Conservation (phyloP, 163 green algal species). For the Scenedesmus sp. region DNA sequence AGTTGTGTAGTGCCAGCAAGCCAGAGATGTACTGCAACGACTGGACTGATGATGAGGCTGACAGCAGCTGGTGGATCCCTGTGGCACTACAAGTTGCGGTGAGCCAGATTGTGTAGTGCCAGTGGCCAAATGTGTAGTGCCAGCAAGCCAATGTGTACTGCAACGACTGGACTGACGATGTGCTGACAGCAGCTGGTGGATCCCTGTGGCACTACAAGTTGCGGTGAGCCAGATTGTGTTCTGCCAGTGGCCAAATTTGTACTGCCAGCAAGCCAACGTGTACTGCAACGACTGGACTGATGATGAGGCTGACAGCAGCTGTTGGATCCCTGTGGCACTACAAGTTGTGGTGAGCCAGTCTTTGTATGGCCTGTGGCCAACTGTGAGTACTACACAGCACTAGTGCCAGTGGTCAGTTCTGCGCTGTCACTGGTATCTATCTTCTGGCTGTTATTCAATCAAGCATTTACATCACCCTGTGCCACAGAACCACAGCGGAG, state of each 20-base stretch:
- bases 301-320: slow-evolving; percentile 27
- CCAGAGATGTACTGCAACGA: slow-evolving; percentile 49
- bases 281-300: not conserved
- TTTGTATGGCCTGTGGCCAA: no score
- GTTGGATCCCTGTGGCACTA: slow-evolving; percentile 19
- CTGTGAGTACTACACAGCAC: no score
- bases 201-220: not conserved
- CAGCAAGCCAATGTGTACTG: not conserved
- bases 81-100: slow-evolving; percentile 20
- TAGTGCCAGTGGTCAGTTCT: no score
- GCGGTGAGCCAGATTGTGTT: not conserved
- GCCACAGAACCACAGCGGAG: no score
- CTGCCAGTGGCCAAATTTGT: no score
- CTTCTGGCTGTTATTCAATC: no score
- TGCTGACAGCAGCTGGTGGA: slow-evolving; percentile 39
- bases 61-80: slow-evolving; percentile 38
- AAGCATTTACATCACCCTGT: no score
- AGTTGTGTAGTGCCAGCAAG: no score
- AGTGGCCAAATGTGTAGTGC: no score
- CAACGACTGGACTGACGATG: slow-evolving; percentile 5
- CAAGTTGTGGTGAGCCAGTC: not conserved
- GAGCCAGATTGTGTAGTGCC: not conserved
- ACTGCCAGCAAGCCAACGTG: not conserved
- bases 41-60: slow-evolving; percentile 8
- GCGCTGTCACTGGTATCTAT: no score